Evolutionary conservation across 306 rosid species (phyloP), one percentile per base, ranked within the genome.

Genomic region (Citrullus mucosospermus): DNA sequence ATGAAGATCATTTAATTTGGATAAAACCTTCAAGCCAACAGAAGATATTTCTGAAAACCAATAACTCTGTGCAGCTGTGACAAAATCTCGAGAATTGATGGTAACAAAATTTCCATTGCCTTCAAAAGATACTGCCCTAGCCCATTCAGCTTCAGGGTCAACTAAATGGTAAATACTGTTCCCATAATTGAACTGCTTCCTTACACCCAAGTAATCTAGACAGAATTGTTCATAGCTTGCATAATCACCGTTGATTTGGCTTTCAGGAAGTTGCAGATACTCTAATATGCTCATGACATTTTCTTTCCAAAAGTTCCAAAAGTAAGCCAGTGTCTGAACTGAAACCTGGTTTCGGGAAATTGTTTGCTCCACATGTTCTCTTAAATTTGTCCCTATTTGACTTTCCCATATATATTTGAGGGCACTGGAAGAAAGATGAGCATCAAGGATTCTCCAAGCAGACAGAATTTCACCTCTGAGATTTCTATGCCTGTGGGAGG

Each of bases 221-320:
- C 91, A 87, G 88, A 91, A 89, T 34, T 82, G 75, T 14, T 80
- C 88, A 78, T 85, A 60, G 85, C 82, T 34, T 12, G 62, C 70
- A 34, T 3, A 62, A 57, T 83, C 88, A 34, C 72, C 44, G 48
- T 6, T 72, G 13, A 79, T 86, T 79, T 80, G 79, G 16, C 77
- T 78, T 78, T 80, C 88, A 43, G 83, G 76, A 81, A 74, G 74
- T 77, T 81, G 62, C 50, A 88, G 89, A 66, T 53, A 87, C 43
- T 85, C 79, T 59, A 88, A 22, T 48, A 91, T 62, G 28, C 25
- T 58, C 48, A 72, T 66, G 34, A 91, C 82, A 51, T 84, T 85
- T 48, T 88, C 88, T 83, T 83, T 89, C 94, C 96, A 93, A 65
- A 86, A 77, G 43, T 84, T 87, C 98, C 96, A 93, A 78, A 86